phyloP scores from a whole-genome alignment of 129 eudicot species.

The Artemisia annua region DNA sequence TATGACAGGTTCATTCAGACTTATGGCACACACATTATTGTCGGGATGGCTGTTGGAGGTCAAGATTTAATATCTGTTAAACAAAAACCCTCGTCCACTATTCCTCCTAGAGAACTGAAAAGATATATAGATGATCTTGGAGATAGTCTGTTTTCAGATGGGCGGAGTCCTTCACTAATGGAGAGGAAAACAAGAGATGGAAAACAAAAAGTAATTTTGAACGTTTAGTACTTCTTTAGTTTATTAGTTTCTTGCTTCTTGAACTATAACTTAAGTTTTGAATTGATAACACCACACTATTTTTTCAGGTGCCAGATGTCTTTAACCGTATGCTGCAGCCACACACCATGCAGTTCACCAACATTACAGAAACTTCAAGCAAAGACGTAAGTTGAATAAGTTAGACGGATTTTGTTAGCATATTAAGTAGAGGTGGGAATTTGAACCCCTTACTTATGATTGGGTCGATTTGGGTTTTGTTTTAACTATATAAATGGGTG shows the following conservation, averaged over 20 bases:
- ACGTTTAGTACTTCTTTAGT: slow-evolving; percentile 1
- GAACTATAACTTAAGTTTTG: not conserved
- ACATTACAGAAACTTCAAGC: slow-evolving; percentile 81
- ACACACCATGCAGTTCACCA: slow-evolving; percentile 71
- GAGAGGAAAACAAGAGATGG: slow-evolving; percentile 66
- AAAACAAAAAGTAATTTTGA: slow-evolving; percentile 50
- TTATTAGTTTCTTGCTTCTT: not conserved
- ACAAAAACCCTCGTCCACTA: slow-evolving; percentile 71
- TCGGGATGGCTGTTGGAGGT: slow-evolving; percentile 96
- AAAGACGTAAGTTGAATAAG: slow-evolving; percentile 64
- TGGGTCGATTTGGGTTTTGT: not conserved
- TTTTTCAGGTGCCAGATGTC: slow-evolving; percentile 80
- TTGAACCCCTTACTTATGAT: not conserved
- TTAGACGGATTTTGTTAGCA: slow-evolving; percentile 2
- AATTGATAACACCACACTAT: not conserved
- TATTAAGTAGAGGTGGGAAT: not conserved
- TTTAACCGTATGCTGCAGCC: slow-evolving; percentile 77
- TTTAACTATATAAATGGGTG: not conserved
- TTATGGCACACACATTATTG: slow-evolving; percentile 88
- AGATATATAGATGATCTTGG: slow-evolving; percentile 90
- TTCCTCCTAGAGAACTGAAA: slow-evolving; percentile 76
- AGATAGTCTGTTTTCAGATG: slow-evolving; percentile 80
- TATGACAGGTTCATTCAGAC: slow-evolving; percentile 86
- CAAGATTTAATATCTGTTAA: slow-evolving; percentile 90
- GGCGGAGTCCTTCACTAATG: slow-evolving; percentile 51